Evolutionary conservation across 768 basidiomycete species (phyloP).

Genomic region (Amanita subjunquillea): DNA sequence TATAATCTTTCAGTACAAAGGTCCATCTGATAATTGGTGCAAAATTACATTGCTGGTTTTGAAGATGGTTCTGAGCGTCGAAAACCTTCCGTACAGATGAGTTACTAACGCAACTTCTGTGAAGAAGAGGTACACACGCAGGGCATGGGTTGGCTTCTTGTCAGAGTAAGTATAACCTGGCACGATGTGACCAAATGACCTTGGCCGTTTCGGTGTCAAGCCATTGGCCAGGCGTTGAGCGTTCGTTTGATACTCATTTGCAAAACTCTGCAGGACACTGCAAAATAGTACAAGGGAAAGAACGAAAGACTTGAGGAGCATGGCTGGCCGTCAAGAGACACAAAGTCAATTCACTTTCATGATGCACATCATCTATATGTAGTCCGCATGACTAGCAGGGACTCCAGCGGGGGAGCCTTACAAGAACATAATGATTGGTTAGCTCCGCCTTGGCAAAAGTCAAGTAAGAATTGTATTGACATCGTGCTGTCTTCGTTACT

Average conservation of each 20-base stretch:
- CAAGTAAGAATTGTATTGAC: too few species aligned
- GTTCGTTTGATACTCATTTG: conserved; percentile 23
- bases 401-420: neutral
- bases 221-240: conserved; percentile 34
- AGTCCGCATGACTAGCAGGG: neutral
- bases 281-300: conserved; percentile 15
- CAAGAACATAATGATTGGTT: neutral
- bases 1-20: conserved; percentile 3
- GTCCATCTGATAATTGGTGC: neutral
- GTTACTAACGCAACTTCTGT: neutral
- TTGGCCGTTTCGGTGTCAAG: conserved; percentile 28
- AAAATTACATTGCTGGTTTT: neutral
- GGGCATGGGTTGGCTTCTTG: conserved; percentile 16
- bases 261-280: conserved; percentile 11
- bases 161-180: conserved; percentile 15
- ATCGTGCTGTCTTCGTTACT: too few species aligned
- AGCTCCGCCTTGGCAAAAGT: too few species aligned
- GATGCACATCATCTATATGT: neutral
- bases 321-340: neutral
- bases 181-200: conserved; percentile 17
- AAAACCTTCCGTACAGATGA: neutral
- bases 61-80: neutral
- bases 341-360: neutral
- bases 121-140: conserved; percentile 11
- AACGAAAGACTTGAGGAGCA: conserved; percentile 10